These are phyloP conservation scores for Giardia duodenalis DNA, from an alignment of 208 protist species.

Conservation along the genomic window DNA sequence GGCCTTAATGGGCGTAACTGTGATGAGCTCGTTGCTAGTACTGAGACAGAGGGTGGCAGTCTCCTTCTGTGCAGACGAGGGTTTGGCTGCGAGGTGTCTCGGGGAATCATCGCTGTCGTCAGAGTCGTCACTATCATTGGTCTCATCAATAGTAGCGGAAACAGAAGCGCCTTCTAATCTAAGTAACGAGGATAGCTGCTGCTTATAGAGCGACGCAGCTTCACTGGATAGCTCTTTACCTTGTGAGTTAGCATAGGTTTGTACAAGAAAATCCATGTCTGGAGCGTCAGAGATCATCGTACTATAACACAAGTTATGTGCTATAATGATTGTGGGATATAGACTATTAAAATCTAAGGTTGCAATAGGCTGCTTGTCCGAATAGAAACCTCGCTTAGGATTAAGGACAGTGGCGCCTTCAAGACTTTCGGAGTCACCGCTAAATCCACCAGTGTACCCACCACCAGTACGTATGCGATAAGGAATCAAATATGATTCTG, in stretches of 20 bases:
- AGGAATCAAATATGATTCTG: conserved; percentile 53
- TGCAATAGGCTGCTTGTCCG: conserved; percentile 57
- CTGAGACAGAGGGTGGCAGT: neutral
- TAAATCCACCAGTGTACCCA: neutral
- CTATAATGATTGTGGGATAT: conserved; percentile 99
- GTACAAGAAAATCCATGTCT: neutral
- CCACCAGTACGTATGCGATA: neutral
- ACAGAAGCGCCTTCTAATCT: neutral
- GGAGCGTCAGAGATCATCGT: conserved; percentile 53
- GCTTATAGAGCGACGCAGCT: neutral
- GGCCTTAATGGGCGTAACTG: neutral
- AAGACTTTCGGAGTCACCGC: conserved; percentile 55
- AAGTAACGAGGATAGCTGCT: neutral
- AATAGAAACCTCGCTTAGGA: conserved; percentile 80
- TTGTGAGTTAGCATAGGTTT: neutral
- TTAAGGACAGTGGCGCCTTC: conserved; percentile 93
- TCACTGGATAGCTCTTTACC: neutral
- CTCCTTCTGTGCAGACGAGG: neutral
- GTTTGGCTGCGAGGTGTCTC: neutral
- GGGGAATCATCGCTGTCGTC: conserved; percentile 13
- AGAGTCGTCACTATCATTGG: neutral
- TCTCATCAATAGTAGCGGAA: neutral
- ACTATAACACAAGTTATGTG: conserved; percentile 98
- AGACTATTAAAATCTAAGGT: conserved; percentile 97
- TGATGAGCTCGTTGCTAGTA: neutral